Conservation (phyloP, 148 eudicot species). For the Agrostemma githago region DNA sequence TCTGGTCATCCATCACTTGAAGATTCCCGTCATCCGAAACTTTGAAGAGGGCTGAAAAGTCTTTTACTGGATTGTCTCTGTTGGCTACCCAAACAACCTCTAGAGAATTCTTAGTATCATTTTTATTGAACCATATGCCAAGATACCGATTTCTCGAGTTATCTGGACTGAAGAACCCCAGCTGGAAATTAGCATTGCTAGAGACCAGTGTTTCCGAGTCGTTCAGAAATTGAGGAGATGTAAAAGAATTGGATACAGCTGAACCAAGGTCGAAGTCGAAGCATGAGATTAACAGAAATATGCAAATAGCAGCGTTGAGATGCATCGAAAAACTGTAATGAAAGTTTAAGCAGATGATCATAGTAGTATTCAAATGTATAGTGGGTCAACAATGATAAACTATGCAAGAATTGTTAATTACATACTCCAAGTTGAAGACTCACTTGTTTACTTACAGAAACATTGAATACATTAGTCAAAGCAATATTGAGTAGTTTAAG, state of each 20-base stretch:
- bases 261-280: not conserved
- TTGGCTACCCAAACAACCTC: conserved; percentile 51
- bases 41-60: conserved; percentile 29
- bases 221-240: conserved; percentile 13
- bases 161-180: conserved; percentile 39
- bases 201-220: conserved; percentile 27
- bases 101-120: not conserved
- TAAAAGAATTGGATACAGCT: not conserved
- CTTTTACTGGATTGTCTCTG: conserved; percentile 35
- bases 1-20: conserved; percentile 27
- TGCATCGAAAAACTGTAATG: not conserved
- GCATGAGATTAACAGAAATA: not conserved
- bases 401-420: not conserved
- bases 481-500: not conserved
- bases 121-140: conserved; percentile 37
- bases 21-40: conserved; percentile 32
- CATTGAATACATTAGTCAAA: not conserved
- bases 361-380: too few relatives aligned
- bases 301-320: conserved; percentile 1
- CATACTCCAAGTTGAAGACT: not conserved
- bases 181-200: conserved; percentile 15
- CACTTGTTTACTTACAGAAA: not conserved
- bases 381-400: not conserved
- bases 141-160: conserved; percentile 32
- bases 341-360: not conserved